Evolutionary conservation across 2,329 filamentous ascomycete species (phyloP), one percentile per base, ranked within the genome.

Genomic region (Didymosphaeria variabile): DNA sequence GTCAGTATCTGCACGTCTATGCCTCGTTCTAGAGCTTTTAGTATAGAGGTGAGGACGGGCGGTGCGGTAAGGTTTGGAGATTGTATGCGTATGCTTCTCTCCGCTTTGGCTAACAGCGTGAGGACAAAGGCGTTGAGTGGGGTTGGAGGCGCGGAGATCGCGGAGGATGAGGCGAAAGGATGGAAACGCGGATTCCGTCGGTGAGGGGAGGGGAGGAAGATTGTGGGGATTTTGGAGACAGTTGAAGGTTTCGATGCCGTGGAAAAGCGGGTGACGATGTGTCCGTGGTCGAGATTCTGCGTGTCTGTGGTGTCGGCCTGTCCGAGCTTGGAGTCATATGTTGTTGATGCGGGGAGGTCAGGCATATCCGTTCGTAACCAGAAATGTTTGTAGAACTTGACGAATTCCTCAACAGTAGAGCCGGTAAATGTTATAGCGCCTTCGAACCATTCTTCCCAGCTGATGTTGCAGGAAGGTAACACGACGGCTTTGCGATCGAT

Each of bases 371-470:
- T 58, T 21, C 70, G 77, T 10, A 81, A 84, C 92, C 92, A 95
- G n/a, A 92, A 90, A 1, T 79, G 74, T 9, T 81, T 73, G 77
- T 91, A 93, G 71, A 94, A 94, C 1, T 80, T 74, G 45, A 91
- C 66, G 42, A 95, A 84, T n/a, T 84, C 81, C 4, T 75, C 68
- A 0, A 93, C 87, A 0, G 90, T 82, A 0, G 83, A 81, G 0
- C 91, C 91, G 7, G 82, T 82, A 12, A 94, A 77, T 57, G 88
- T 87, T 3, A 94, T 80, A 58, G 89, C 92, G 0, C 90, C 91
- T 75, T 96, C 92, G 29, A 94, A 89, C 92, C 92, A 96, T n/a
- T 87, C 79, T 76, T 95, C 92, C 91, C 91, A 95, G 71, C 90
- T 93, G 5, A 96, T 87, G 68, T 96, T 96, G 77, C 91, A 94